Base-by-base conservation (phyloP, 1,284 basidiomycete species). In the Trichosporon sp. region DNA sequence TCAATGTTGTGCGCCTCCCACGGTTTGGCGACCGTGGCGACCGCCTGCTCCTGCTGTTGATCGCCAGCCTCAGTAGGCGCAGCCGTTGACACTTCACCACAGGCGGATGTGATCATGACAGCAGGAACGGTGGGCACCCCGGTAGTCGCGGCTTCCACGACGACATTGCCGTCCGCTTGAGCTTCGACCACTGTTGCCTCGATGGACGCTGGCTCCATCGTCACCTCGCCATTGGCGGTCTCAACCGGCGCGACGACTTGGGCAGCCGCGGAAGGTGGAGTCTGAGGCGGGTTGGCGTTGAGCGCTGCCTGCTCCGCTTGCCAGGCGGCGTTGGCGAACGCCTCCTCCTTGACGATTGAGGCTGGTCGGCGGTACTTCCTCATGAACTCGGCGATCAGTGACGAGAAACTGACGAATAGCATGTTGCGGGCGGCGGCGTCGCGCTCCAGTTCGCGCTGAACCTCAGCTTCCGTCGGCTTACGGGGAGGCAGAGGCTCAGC, bases 351-450 rank as follows among this genome's bases (percentile, higher is more conserved):
- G 59, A 93, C 92, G 56, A 89, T 86, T 81, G 94, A 92, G 0
- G 90, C 92, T 79, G 97, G 96, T 75, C 92, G 88, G 86, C 94
- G 94, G 84, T 92, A 96, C 85, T 96, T 96, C 80, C 94, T 90
- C 85, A 94, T 94, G 76, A 99, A 86, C 81, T 98, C 95, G 1
- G 88, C 89, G 51, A 98, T 85, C 66, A 98, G 91, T 0, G 93
- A 92, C 0, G 93, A 92, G 5, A 99, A 87, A 10, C 93, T 89
- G 80, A 91, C 93, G 81, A 93, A 93, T 78, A 99, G 86, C 77
- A 96, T 85, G 67, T 95, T 92, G 66, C 95, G 87, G 37, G 91
- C 87, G 68, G 89, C 88, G 73, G 90, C 87, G 79, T 99, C 96
- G 74, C 88, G 91, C 80, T 95, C 93, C 70, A 89, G 88, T 80